A percentile compares a stretch with the other conserved stretches of the same genome.
Evolutionary conservation across 371 early-diverging fungal species (phyloP).

Genomic region (Mucor irregularis): DNA sequence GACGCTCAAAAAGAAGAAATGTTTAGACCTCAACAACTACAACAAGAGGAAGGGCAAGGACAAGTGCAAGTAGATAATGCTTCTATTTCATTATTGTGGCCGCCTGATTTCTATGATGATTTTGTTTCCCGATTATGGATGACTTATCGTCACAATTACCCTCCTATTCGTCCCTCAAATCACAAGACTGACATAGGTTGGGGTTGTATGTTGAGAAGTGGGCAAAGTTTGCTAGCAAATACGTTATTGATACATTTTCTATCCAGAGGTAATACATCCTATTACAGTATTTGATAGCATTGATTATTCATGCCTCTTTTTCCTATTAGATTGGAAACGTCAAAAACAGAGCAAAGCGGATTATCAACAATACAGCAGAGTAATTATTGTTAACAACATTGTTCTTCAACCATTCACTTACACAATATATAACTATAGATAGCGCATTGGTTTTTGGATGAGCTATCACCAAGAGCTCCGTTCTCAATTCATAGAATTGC

Average conservation of each 20-base stretch:
- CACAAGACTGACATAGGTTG: constrained; percentile 90
- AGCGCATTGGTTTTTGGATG: constrained; percentile 84
- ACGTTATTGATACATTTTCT: constrained; percentile 73
- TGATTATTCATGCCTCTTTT: no score
- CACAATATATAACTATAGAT: no score
- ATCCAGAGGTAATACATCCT: constrained; percentile 70
- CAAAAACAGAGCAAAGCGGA: constrained; percentile 31
- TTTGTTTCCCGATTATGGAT: constrained; percentile 85
- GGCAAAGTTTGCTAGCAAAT: constrained; percentile 91
- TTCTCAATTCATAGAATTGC: constrained; percentile 95
- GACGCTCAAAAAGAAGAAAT: constrained; percentile 40
- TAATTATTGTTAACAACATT: no score
- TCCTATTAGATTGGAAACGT: constrained; percentile 63
- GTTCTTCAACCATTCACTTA: no score
- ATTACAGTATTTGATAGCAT: no score
- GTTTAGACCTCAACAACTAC: constrained; percentile 17
- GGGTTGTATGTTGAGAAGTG: constrained; percentile 98
- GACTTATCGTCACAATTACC: constrained; percentile 89
- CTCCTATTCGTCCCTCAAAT: constrained; percentile 76
- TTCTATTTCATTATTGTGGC: constrained; percentile 28
- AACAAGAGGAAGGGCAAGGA: neutral
- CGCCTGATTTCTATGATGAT: constrained; percentile 66
- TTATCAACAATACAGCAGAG: constrained; percentile 48
- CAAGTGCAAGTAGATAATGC: neutral
- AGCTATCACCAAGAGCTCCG: constrained; percentile 67